Conservation (phyloP, 1,139 yeast genomes). For the Wickerhamiella pararugosa region DNA sequence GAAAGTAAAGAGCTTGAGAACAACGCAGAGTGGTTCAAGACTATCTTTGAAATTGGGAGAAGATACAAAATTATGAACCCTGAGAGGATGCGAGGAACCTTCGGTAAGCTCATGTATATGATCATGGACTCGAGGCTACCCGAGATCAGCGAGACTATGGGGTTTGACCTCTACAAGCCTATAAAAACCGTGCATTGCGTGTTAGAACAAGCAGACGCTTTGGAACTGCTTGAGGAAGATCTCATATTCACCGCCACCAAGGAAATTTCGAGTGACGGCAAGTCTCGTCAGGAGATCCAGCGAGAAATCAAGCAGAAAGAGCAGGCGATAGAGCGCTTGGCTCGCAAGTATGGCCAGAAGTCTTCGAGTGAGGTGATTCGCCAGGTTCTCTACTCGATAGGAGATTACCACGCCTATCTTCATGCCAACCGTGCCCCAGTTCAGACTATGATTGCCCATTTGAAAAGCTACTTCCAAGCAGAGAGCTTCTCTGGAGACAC, state of each 20-base stretch:
- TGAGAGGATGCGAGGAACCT: slow-evolving; percentile 56
- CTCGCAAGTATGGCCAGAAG: slow-evolving; percentile 28
- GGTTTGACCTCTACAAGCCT: slow-evolving; percentile 56
- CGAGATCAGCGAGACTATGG: slow-evolving; percentile 50
- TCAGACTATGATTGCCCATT: slow-evolving; percentile 38
- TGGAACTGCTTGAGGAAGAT: slow-evolving; percentile 39
- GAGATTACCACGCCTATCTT: slow-evolving; percentile 60
- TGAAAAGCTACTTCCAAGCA: slow-evolving; percentile 34
- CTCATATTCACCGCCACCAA: slow-evolving; percentile 45
- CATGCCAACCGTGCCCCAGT: slow-evolving; percentile 53
- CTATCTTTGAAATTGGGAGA: slow-evolving; percentile 57
- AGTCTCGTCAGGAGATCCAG: slow-evolving; percentile 36
- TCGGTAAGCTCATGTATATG: slow-evolving; percentile 64
- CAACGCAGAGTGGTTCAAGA: slow-evolving; percentile 54
- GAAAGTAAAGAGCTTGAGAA: slow-evolving; percentile 48
- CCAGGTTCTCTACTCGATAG: slow-evolving; percentile 54
- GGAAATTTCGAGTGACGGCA: slow-evolving; percentile 44
- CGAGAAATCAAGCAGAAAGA: slow-evolving; percentile 48
- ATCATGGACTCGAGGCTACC: slow-evolving; percentile 65
- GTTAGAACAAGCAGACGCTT: slow-evolving; percentile 30
- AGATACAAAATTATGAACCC: slow-evolving; percentile 71
- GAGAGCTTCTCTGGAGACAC: slow-evolving; percentile 21
- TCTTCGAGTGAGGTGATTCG: slow-evolving; percentile 37
- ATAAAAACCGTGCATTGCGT: slow-evolving; percentile 42
- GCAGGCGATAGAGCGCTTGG: slow-evolving; percentile 41